A percentile compares a stretch with the other conserved stretches of the same genome.
Conservation (phyloP, 805 yeast genomes). For the Yamadazyma endophytica region DNA sequence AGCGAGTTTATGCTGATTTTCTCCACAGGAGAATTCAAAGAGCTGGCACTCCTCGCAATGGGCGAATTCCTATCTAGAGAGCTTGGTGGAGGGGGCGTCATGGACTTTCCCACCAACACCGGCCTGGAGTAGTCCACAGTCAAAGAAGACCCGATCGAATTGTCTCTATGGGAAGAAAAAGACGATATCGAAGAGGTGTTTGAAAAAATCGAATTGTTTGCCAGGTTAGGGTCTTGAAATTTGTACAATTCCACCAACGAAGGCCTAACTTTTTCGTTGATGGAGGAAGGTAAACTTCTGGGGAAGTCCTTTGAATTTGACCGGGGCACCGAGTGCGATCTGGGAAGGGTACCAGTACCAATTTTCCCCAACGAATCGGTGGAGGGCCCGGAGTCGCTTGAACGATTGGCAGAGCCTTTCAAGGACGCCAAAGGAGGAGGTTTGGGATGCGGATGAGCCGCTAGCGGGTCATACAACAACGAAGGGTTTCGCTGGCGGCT, state of each 20-base stretch:
- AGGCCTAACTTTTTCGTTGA: conserved; percentile 30
- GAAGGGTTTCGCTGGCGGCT: conserved; percentile 43
- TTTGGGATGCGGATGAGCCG: conserved; percentile 30
- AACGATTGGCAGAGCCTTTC: neutral
- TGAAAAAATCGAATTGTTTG: conserved; percentile 29
- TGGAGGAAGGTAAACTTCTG: conserved; percentile 13
- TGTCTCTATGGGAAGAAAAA: conserved; percentile 17
- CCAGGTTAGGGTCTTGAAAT: conserved; percentile 13
- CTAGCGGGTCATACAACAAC: conserved; percentile 46
- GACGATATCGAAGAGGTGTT: conserved; percentile 34
- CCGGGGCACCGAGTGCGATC: conserved; percentile 1
- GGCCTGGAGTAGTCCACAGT: neutral
- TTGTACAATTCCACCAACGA: conserved; percentile 27
- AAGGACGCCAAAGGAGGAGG: neutral
- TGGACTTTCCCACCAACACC: neutral
- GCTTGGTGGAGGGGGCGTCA: conserved; percentile 8
- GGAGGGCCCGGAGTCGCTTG: conserved; percentile 1
- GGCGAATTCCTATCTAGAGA: conserved; percentile 5
- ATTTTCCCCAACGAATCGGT: neutral
- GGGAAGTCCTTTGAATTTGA: conserved; percentile 10
- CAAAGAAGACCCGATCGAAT: conserved; percentile 7
- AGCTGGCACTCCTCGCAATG: conserved; percentile 14
- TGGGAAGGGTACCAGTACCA: neutral
- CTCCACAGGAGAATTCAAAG: conserved; percentile 20
- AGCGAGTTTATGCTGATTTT: conserved; percentile 11